Evolutionary conservation across 768 basidiomycete genomes (phyloP), one percentile per base, ranked within the genome.

Genomic region (Amanita pallidorosea): DNA sequence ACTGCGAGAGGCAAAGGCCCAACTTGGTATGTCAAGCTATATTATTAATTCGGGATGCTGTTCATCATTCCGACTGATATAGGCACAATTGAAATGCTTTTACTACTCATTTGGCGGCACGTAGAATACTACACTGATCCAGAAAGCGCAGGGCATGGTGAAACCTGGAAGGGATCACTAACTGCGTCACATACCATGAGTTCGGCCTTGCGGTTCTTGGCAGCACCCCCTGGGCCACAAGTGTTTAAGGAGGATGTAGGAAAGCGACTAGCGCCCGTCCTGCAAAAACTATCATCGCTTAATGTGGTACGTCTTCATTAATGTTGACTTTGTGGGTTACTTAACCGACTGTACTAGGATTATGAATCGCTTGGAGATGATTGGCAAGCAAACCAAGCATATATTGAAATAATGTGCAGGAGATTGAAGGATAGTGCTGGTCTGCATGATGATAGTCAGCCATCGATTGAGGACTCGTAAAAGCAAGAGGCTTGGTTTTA

Each of bases 81-180:
- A 87, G 86, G 76, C 51, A 77, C 83, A 13, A 66, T 80, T 45
- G 92, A 94, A 64, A 85, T 91, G 79, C 62, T 87, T 5, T 70
- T 93, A 7, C 70, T 93, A 15, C 71, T 93, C 17, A 67, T 90
- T 8, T 91, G 87, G 85, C 75, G 88, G 13, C 92, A 94, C 58
- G 60, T 89, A 25, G 72, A 77, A 12, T 80, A 81, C 60, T 93
- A 85, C 63, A 63, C 72, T 35, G 70, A 74, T 47, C 58, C 63
- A 17, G 56, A 59, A 37, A 46, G 38, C 18, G 45, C 45, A 3
- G 45, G 52, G 20, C 27, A 36, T n/a, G 45, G 44, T 17, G 46
- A 40, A 25, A 47, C 45, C n/a, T 46, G 45, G 52, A 53, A 46
- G 38, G 36, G 45, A 11, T 38, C 52, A 11, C 34, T 46, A 9